Evolutionary conservation across 192 early-diverging fungal genomes (phyloP).

Genomic region (Neocallimastix lanati): DNA sequence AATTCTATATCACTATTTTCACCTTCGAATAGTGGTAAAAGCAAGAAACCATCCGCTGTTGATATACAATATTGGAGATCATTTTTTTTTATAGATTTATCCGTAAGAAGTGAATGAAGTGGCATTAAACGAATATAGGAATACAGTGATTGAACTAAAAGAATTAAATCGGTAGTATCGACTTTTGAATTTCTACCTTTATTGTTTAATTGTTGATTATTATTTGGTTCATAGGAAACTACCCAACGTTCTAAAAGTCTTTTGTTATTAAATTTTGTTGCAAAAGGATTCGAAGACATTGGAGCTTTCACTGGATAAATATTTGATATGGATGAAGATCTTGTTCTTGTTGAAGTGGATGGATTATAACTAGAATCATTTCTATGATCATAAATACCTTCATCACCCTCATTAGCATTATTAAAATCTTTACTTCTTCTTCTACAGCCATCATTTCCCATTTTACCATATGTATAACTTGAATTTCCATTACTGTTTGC

Average conservation of each 20-base stretch:
- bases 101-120: conserved; percentile 10
- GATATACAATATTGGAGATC: conserved; percentile 10
- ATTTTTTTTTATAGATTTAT: conserved; percentile 2
- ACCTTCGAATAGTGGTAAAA: conserved; percentile 6
- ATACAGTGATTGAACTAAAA: conserved; percentile 26
- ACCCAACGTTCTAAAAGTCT: conserved; percentile 27
- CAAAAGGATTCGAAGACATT: neutral
- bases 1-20: neutral
- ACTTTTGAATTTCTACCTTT: conserved; percentile 1
- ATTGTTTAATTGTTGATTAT: neutral
- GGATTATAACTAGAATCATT: no score
- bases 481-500: neutral
- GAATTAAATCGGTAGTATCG: conserved; percentile 19
- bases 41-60: conserved; percentile 13
- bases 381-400: no score
- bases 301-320: neutral
- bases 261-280: neutral
- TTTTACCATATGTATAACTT: no score
- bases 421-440: neutral
- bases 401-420: no score
- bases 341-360: neutral
- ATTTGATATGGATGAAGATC: neutral
- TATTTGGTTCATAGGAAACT: conserved; percentile 13
- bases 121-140: conserved; percentile 27
- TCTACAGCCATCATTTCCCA: neutral